Evolutionary conservation across 2,329 filamentous ascomycete species (phyloP), one percentile per base, ranked within the genome.

Genomic region (Fusarium pilosicola): DNA sequence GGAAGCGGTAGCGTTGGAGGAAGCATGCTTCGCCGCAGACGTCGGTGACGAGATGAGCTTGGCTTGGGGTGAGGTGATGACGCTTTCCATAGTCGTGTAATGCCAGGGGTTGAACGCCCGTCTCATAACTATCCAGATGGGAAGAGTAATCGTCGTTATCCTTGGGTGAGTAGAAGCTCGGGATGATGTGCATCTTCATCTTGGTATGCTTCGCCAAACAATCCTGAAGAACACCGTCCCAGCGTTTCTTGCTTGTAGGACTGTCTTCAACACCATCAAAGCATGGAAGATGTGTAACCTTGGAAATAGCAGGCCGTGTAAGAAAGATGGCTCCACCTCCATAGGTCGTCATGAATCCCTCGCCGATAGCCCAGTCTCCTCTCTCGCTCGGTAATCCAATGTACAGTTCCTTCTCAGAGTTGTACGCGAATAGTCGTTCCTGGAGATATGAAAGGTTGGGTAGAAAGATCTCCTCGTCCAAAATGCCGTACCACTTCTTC

Each of bases 381-480:
- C 79, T 76, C 73, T 85, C 84, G 68, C 84, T 85, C 0, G 86
- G 85, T 5, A 86, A 76, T 20, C 84, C 85, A 20, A 87, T 65
- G 71, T 84, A 86, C 20, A 84, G 65, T 52, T 82, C 78, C 12
- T 80, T 68, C 13, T 69, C 73, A 2, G 80, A 67, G 52, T 83
- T 79, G 62, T 83, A 83, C 1, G 75, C 61, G n/a, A 77, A 77
- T 6, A 87, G 80, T 11, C 79, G 80, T 32, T 80, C 73, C 7
- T 85, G 75, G 14, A 87, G 81, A 46, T 81, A 78, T 1, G 79
- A 76, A 38, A 86, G 74, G 42, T 82, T 83, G 1, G 85, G 85
- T 52, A 87, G 81, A 74, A 87, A 87, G 55, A 86, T 78, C 61
- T 84, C 82, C 70, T 87, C 85, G 38, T 87, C 86, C 3, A 87